Evolutionary conservation across 1,284 basidiomycete genomes (phyloP).

Genomic region (Fistulinella staudtii): DNA sequence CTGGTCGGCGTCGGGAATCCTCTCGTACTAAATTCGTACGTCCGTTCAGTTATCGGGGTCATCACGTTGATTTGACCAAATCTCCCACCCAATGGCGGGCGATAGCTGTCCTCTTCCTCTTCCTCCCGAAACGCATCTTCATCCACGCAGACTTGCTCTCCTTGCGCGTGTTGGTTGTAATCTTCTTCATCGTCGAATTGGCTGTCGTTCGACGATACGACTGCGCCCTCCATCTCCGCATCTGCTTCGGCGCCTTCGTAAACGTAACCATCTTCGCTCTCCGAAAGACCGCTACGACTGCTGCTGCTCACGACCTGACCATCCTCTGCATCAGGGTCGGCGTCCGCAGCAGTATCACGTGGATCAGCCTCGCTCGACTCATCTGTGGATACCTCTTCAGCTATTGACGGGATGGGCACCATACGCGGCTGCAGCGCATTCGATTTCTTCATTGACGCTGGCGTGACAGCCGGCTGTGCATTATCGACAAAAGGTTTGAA

Average conservation of each 20-base stretch:
- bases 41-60: slow-evolving; percentile 94
- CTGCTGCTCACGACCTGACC: slow-evolving; percentile 22
- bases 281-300: slow-evolving; percentile 32
- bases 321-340: slow-evolving; percentile 27
- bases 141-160: slow-evolving; percentile 18
- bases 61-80: slow-evolving; percentile 81
- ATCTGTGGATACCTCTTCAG: slow-evolving; percentile 30
- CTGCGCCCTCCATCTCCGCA: slow-evolving; percentile 29
- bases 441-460: slow-evolving; percentile 21
- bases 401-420: slow-evolving; percentile 18
- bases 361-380: slow-evolving; percentile 31
- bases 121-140: slow-evolving; percentile 27
- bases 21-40: slow-evolving; percentile 76
- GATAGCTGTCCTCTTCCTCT: slow-evolving; percentile 30
- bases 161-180: slow-evolving; percentile 24
- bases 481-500: slow-evolving; percentile 48
- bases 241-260: slow-evolving; percentile 30
- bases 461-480: slow-evolving; percentile 32
- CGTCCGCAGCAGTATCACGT: slow-evolving; percentile 18
- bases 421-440: slow-evolving; percentile 22
- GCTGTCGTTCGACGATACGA: slow-evolving; percentile 34
- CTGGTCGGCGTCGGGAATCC: slow-evolving; percentile 31
- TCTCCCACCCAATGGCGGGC: slow-evolving; percentile 63
- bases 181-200: slow-evolving; percentile 33
- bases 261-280: slow-evolving; percentile 31